Conservation (phyloP, 2,329 filamentous ascomycete genomes). For the Venturia asperata region DNA sequence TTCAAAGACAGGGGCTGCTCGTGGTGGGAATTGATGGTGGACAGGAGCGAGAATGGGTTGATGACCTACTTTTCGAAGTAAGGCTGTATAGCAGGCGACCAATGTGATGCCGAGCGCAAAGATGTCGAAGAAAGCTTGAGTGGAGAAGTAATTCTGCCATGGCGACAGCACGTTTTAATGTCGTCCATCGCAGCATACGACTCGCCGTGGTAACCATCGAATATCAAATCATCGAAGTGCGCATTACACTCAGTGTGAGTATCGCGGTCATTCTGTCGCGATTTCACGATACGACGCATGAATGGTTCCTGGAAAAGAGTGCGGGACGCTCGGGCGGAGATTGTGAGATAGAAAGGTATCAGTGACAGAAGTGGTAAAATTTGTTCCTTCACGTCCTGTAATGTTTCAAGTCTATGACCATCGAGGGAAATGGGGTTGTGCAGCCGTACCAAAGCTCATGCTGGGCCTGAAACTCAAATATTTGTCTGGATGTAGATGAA, state of each 20-base stretch:
- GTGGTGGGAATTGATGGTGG: not conserved
- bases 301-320: constrained; percentile 5
- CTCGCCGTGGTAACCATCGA: not conserved
- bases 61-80: not conserved
- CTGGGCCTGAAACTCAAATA: constrained; percentile 2
- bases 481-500: not conserved
- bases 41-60: not conserved
- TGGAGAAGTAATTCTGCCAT: not conserved
- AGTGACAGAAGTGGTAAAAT: not conserved
- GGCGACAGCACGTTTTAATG: not conserved
- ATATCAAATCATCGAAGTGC: not conserved
- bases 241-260: not conserved
- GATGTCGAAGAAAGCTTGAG: not conserved
- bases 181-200: not conserved
- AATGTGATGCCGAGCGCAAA: not conserved
- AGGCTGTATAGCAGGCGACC: constrained; percentile 6
- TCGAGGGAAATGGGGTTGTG: not conserved
- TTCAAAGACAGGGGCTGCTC: not conserved
- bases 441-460: not conserved
- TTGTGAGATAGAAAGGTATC: not conserved
- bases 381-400: not conserved
- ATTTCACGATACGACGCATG: not conserved
- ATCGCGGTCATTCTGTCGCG: not conserved
- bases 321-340: not conserved
- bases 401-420: constrained; percentile 1